A percentile compares a stretch with the other conserved stretches of the same genome.
Evolutionary conservation across 305 asterid genomes (phyloP).

Genomic region (Fraxinus floribunda): DNA sequence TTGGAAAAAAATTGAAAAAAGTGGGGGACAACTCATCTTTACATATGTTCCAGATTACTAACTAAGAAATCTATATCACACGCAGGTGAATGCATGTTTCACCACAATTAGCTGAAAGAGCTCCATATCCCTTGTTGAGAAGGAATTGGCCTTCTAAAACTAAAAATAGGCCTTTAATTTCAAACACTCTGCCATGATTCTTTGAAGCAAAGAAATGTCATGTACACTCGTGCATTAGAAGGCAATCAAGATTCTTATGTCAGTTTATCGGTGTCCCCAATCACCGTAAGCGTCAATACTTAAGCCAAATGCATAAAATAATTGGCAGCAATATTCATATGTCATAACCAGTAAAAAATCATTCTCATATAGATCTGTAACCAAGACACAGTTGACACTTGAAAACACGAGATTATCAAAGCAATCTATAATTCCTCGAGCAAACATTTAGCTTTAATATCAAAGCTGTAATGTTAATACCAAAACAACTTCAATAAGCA

Average conservation of each 20-base stretch:
- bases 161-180: not conserved
- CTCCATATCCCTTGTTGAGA: not conserved
- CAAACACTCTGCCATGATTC: not conserved
- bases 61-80: not conserved
- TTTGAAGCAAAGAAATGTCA: not conserved
- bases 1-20: not conserved
- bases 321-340: not conserved
- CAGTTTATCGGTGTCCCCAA: not conserved
- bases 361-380: not conserved
- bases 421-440: not conserved
- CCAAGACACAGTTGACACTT: not conserved
- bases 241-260: not conserved
- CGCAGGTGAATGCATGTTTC: not conserved
- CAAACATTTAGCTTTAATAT: not conserved
- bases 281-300: not conserved
- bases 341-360: not conserved
- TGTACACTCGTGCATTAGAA: not conserved
- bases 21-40: not conserved
- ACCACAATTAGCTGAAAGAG: not conserved
- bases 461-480: not conserved
- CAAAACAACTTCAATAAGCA: not conserved
- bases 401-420: not conserved
- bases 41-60: not conserved
- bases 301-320: not conserved
- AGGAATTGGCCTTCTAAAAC: not conserved